phyloP scores from a whole-genome alignment of 78 protist species.

The Dictyostelium purpureum region DNA sequence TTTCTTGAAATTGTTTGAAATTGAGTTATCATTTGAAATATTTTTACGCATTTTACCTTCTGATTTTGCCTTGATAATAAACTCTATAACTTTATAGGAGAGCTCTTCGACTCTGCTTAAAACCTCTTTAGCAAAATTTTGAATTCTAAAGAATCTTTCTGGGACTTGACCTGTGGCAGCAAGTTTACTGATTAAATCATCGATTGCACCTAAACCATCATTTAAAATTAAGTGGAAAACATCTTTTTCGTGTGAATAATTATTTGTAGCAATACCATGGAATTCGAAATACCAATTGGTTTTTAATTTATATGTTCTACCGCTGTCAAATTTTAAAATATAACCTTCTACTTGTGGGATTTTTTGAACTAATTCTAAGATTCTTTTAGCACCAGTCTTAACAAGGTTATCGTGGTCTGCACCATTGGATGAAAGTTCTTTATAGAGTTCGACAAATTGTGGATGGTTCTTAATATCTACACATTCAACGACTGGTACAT shows the following conservation, averaged over 20 bases:
- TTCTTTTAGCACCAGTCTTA: not conserved
- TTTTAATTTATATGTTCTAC: conserved; percentile 37
- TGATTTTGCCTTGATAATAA: conserved; percentile 5
- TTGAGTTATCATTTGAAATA: not conserved
- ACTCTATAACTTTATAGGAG: not conserved
- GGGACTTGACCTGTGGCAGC: not conserved
- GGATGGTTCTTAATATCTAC: not conserved
- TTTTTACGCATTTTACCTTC: conserved; percentile 14
- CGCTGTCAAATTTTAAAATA: conserved; percentile 22
- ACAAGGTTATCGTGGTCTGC: not conserved
- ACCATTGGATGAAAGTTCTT: not conserved
- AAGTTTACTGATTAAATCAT: conserved; percentile 30
- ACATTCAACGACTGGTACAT: conserved; percentile 1
- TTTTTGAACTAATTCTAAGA: not conserved
- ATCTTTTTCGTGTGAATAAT: conserved; percentile 15
- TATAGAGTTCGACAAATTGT: not conserved
- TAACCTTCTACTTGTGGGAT: conserved; percentile 41
- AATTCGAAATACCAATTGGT: conserved; percentile 41
- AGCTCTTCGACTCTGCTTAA: not conserved
- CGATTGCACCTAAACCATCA: conserved; percentile 7
- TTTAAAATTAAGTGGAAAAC: conserved; percentile 24
- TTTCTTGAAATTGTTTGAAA: not conserved
- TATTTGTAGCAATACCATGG: not conserved
- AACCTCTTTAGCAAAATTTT: conserved; percentile 13
- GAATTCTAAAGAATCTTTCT: not conserved